A percentile compares a stretch with the other conserved stretches of the same genome.
phyloP scores from a whole-genome alignment of 148 eudicot species.

The Heliosperma pusillum region DNA sequence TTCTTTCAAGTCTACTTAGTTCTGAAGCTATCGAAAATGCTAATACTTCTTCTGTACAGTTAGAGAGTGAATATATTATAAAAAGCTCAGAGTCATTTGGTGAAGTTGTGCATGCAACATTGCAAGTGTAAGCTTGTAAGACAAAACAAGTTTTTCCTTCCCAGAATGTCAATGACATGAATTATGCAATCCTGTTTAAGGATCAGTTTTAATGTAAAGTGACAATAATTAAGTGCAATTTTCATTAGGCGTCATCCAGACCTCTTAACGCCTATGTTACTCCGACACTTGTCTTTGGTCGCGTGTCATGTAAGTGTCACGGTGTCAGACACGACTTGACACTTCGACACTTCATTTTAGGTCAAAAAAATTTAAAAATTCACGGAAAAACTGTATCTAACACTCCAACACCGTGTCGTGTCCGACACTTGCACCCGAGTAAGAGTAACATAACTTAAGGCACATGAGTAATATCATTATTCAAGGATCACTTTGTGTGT shows the following conservation, averaged over 20 bases:
- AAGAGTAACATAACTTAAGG: no score
- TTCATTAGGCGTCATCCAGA: not conserved
- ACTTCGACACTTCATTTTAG: no score
- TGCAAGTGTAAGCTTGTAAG: conserved; percentile 16
- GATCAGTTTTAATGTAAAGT: not conserved
- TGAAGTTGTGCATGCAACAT: conserved; percentile 21
- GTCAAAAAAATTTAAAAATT: no score
- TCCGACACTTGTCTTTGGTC: no score
- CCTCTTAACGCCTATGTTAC: no score
- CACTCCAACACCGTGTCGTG: no score
- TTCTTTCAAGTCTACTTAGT: conserved; percentile 13
- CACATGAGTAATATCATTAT: no score
- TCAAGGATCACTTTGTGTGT: no score
- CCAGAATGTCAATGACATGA: conserved; percentile 23
- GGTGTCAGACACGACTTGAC: no score
- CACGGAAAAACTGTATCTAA: no score
- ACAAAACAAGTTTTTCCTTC: conserved; percentile 18
- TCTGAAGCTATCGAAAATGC: conserved; percentile 23
- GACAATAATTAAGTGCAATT: not conserved
- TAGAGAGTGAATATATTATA: conserved; percentile 6
- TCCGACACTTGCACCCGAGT: no score
- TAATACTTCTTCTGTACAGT: conserved; percentile 37
- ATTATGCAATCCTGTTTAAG: conserved; percentile 9
- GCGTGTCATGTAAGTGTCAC: no score
- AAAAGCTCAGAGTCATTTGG: conserved; percentile 19